phyloP scores from a whole-genome alignment of 768 basidiomycete genomes.

The Pholiota conissans region DNA sequence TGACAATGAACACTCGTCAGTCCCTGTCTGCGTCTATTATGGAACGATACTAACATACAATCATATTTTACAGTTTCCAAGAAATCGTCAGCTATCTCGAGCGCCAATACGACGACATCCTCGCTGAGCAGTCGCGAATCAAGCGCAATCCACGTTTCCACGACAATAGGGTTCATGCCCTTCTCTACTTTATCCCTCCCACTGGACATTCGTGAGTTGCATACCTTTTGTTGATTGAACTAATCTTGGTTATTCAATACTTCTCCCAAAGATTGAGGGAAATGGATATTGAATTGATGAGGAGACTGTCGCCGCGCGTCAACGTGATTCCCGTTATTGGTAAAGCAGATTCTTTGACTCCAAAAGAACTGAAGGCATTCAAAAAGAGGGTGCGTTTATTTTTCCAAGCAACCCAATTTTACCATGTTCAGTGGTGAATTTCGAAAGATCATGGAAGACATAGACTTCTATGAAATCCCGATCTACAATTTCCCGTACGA shows the following conservation, averaged over 20 bases:
- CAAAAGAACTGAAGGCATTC: slow-evolving; percentile 77
- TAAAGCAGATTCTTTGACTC: slow-evolving; percentile 85
- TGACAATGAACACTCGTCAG: slow-evolving; percentile 85
- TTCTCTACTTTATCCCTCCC: slow-evolving; percentile 89
- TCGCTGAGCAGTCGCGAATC: slow-evolving; percentile 85
- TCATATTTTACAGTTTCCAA: slow-evolving; percentile 58
- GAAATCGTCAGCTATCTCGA: slow-evolving; percentile 88
- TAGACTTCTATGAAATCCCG: slow-evolving; percentile 85
- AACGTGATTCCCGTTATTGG: slow-evolving; percentile 94
- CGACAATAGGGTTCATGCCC: slow-evolving; percentile 85
- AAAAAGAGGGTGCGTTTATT: slow-evolving; percentile 63
- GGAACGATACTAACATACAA: slow-evolving; percentile 5
- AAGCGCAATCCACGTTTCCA: slow-evolving; percentile 92
- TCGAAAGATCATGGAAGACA: slow-evolving; percentile 86
- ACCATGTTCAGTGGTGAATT: not conserved
- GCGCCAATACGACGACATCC: slow-evolving; percentile 90
- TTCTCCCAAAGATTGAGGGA: slow-evolving; percentile 60
- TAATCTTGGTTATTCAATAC: slow-evolving; percentile 10
- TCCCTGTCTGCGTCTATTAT: slow-evolving; percentile 12
- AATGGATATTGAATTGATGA: slow-evolving; percentile 94
- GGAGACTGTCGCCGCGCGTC: slow-evolving; percentile 83
- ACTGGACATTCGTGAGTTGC: slow-evolving; percentile 79
- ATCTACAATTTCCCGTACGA: slow-evolving; percentile 96
- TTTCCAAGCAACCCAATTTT: not conserved
- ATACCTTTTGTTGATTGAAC: not conserved